A percentile compares a stretch with the other conserved stretches of the same genome.
Evolutionary conservation across 2,329 filamentous ascomycete genomes (phyloP).

Genomic region (Chalaropsis ovoidea): DNA sequence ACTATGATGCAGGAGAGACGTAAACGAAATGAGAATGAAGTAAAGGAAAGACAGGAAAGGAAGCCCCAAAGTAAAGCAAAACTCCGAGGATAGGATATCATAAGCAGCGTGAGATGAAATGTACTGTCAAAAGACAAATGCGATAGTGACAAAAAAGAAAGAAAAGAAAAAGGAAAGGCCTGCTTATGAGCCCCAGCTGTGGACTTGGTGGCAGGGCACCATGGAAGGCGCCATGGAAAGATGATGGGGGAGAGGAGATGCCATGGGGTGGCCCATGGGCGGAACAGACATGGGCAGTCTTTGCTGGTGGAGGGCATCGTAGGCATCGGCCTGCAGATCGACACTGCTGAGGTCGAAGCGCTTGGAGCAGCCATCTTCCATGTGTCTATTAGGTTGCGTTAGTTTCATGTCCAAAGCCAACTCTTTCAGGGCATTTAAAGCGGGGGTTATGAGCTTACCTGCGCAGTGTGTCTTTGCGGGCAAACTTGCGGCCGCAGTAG

Average conservation of each 20-base stretch:
- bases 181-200: constrained; percentile 16
- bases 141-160: background rate
- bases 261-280: constrained; percentile 15
- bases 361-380: constrained; percentile 65
- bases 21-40: constrained; percentile 5
- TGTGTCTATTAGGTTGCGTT: constrained; percentile 45
- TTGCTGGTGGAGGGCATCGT: constrained; percentile 27
- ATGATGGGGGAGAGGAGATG: constrained; percentile 12
- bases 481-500: constrained; percentile 61
- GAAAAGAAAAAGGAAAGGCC: background rate
- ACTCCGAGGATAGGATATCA: constrained; percentile 18
- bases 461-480: constrained; percentile 70
- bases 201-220: constrained; percentile 13
- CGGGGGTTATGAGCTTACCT: constrained; percentile 43
- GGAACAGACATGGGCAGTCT: constrained; percentile 12
- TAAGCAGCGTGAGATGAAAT: constrained; percentile 19
- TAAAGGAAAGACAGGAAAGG: background rate
- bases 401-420: background rate
- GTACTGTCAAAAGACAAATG: background rate
- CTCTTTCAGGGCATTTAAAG: no score
- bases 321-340: constrained; percentile 35
- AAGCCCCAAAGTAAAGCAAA: constrained; percentile 4
- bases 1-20: constrained; percentile 9
- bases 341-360: constrained; percentile 50
- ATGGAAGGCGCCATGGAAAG: constrained; percentile 15